A percentile compares a stretch with the other conserved stretches of the same genome.
phyloP scores from a whole-genome alignment of 2,329 filamentous ascomycete species.

The Tolypocladium ophioglossoides region DNA sequence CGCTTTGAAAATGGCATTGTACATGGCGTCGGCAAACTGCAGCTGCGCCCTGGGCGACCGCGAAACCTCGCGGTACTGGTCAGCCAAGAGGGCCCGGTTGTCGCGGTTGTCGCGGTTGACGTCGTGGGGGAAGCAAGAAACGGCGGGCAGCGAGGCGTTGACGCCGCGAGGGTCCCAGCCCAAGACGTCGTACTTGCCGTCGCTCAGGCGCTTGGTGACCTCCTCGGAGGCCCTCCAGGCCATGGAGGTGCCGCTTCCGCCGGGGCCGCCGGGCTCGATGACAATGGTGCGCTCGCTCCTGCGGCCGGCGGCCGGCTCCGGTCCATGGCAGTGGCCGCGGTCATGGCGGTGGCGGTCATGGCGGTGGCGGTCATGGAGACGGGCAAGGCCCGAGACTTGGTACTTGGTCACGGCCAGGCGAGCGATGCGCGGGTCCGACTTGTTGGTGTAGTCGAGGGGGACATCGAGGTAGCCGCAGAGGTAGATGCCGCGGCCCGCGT shows the following conservation, averaged over 20 bases:
- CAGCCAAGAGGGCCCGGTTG: constrained; percentile 30
- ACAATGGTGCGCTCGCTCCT: constrained; percentile 38
- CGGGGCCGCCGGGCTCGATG: constrained; percentile 39
- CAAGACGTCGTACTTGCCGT: constrained; percentile 33
- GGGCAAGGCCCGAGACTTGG: constrained; percentile 34
- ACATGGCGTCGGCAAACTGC: constrained; percentile 32
- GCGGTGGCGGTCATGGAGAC: constrained; percentile 4
- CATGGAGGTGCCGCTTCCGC: constrained; percentile 33
- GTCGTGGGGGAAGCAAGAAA: constrained; percentile 35
- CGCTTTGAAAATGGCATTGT: constrained; percentile 30
- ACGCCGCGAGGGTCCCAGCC: constrained; percentile 46
- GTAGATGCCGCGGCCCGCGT: constrained; percentile 31
- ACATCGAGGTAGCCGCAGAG: constrained; percentile 38
- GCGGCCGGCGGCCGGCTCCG: constrained; percentile 10
- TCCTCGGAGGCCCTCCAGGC: constrained; percentile 26
- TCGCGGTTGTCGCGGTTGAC: constrained; percentile 37
- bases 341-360: not conserved
- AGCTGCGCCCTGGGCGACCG: constrained; percentile 26
- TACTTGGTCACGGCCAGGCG: constrained; percentile 39
- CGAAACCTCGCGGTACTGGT: constrained; percentile 27
- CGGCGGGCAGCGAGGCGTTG: constrained; percentile 32
- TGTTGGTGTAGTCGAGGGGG: constrained; percentile 36
- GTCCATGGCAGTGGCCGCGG: not conserved
- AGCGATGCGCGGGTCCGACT: constrained; percentile 29
- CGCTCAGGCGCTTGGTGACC: constrained; percentile 29